These are phyloP conservation scores for Xylariaceae sp. DNA, from an alignment of 2,329 filamentous ascomycete genomes.

Conservation along the genomic window DNA sequence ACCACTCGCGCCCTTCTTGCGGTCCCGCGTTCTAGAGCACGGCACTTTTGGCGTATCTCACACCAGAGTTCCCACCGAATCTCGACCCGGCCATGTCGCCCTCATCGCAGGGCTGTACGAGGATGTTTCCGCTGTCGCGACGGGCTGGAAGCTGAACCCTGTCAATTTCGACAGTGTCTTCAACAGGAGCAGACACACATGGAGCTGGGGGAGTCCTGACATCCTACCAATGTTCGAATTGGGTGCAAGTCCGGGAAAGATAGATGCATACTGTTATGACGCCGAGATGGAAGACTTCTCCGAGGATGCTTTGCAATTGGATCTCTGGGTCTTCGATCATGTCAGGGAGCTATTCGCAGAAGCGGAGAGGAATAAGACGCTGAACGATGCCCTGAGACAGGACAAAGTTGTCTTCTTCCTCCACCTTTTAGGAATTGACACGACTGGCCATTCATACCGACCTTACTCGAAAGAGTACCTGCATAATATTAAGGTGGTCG, in stretches of 20 bases:
- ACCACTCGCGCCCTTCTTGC: conserved; percentile 84
- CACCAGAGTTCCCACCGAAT: conserved; percentile 94
- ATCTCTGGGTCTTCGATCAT: conserved; percentile 93
- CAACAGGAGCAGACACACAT: conserved; percentile 93
- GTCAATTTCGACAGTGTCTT: conserved; percentile 99
- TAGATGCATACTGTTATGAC: conserved; percentile 82
- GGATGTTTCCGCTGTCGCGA: conserved; percentile 94
- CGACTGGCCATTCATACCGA: conserved; percentile 77
- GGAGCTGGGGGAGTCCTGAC: conserved; percentile 98
- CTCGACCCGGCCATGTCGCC: conserved; percentile 91
- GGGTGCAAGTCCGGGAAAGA: conserved; percentile 80
- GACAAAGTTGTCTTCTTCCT: conserved; percentile 94
- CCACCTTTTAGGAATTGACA: conserved; percentile 88
- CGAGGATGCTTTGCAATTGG: conserved; percentile 72
- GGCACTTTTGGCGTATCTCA: conserved; percentile 97
- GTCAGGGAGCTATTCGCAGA: conserved; percentile 83
- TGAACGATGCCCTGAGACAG: conserved; percentile 68
- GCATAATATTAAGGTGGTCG: conserved; percentile 90
- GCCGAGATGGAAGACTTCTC: conserved; percentile 89
- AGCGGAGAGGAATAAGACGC: conserved; percentile 71
- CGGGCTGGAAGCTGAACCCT: conserved; percentile 97
- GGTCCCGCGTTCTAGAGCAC: conserved; percentile 80
- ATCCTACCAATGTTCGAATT: conserved; percentile 96
- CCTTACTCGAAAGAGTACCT: conserved; percentile 96
- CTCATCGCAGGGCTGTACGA: conserved; percentile 96